Base-by-base conservation (phyloP, 192 early-diverging fungal genomes). In the Martensiomyces pterosporus region DNA sequence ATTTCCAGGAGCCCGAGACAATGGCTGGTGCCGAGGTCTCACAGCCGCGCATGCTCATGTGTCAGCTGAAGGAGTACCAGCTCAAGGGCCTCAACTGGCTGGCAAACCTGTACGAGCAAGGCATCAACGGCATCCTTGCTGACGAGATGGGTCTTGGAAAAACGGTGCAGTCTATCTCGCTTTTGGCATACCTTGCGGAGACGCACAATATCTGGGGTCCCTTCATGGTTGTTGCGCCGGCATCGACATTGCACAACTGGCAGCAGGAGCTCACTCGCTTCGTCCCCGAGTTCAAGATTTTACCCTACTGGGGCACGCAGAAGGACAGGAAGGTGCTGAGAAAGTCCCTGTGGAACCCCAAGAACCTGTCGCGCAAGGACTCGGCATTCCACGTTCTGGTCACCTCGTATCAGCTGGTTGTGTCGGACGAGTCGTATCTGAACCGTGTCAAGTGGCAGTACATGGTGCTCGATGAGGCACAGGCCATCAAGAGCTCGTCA, bases 401-500 rank as follows among this genome's bases (percentile, higher is more conserved):
- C 47, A 95, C 93, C 3, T 86, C 83, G 32, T 95, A 95, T 58
- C 89, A 93, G 64, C 55, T 93, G 47, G 82, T 86, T 4, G 80
- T 91, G 14, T 74, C 83, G n/a, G 93, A 95, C 47, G 82, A 87
- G 41, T 77, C 76, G 29, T 85, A 91, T 52, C 82, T 95, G 38
- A 79, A 83, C 44, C 75, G 89, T 18, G 83, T 90, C 44, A 86
- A 87, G 67, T 95, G 93, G 93, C 89, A 92, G 76, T 95, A 95
- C 55, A 91, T 95, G 89, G 80, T 95, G 24, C 75, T 95, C 24
- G 92, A 95, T 63, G 92, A 95, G 68, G 92, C 92, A 6, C 92
- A 95, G 62, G 87, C 88, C 5, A 95, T 95, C 69, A 95, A 95
- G 66, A 88, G 83, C 53, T 92, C 88, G n/a, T 71, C 85, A 6